Base-by-base conservation (phyloP, 2,329 filamentous ascomycete genomes). In the Massarina eburnea region DNA sequence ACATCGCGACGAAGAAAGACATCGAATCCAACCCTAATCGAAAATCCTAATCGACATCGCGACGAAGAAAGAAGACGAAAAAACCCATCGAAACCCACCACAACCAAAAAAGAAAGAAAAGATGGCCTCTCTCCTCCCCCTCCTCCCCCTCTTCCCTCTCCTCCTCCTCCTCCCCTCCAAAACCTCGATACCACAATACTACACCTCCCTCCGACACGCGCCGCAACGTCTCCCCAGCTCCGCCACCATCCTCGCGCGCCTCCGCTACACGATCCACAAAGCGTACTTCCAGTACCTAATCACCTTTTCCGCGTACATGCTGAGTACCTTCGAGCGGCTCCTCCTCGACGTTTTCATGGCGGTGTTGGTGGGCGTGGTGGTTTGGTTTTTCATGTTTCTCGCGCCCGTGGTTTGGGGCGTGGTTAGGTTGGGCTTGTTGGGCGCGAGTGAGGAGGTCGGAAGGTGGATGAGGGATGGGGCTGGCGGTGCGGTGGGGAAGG, bases 201-300 rank as follows among this genome's bases (percentile, higher is more conserved):
- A 45, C 42, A 26, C 29, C n/a, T 41, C 42, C 19, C 46, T 49
- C 24, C 19, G 41, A 19, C 22, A 41, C 7, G 12, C 17, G 15
- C 18, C 36, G 9, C 39, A 39, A 2, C 39, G 32, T 15, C 21
- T 46, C 8, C 39, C 47, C 18, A 10, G 22, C 4, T 17, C 20
- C 8, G 22, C 43, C 10, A 39, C 39, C 2, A 27, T 19, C 3
- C 27, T 45, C 3, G 35, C 35, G 8, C 41, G 18, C 24, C 4
- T 45, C 20, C 35, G 32, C 24, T 44, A 44, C 39, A 17, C 8
- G 17, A n/a, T 33, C 15, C 46, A 48, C 22, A 48, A 41, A 44
- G 19, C 21, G 3, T 50, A 50, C 39, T 50, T 29, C 36, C 34
- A 27, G 15, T 50, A 46, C 30, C 21, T 46, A 18, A n/a, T 50